A percentile compares a stretch with the other conserved stretches of the same genome.
phyloP scores from a whole-genome alignment of 768 basidiomycete genomes.

The Lactarius akahatsu region DNA sequence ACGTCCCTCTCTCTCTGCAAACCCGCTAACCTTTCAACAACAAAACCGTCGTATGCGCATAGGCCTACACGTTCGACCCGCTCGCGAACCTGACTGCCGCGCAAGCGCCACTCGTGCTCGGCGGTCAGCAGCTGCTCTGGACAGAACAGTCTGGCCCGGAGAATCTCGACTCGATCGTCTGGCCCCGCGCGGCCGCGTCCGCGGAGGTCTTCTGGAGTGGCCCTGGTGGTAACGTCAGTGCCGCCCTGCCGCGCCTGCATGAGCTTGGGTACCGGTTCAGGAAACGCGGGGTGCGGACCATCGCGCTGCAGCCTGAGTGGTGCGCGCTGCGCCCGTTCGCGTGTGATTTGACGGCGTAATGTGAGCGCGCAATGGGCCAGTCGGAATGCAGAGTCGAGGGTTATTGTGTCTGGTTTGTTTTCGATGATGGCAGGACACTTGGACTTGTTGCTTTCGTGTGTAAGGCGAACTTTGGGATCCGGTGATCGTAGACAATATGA shows the following conservation, averaged over 20 bases:
- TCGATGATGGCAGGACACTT: not conserved
- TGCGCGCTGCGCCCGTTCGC: conserved; percentile 39
- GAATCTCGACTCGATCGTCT: conserved; percentile 65
- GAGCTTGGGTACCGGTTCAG: conserved; percentile 40
- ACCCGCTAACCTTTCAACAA: too few species aligned
- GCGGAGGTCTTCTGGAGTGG: conserved; percentile 83
- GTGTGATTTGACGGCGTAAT: conserved; percentile 13
- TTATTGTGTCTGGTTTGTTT: not conserved
- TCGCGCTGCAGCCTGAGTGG: conserved; percentile 43
- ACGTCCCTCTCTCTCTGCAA: not conserved
- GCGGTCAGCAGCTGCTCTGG: conserved; percentile 73
- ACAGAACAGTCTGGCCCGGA: conserved; percentile 68
- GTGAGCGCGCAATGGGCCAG: not conserved
- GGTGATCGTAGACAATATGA: not conserved
- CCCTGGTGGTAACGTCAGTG: conserved; percentile 33
- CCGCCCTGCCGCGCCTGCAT: conserved; percentile 65
- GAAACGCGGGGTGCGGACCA: conserved; percentile 37
- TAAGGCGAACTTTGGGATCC: not conserved
- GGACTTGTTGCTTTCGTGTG: not conserved
- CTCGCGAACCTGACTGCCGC: conserved; percentile 50
- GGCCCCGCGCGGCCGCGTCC: conserved; percentile 70
- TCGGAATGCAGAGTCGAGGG: not conserved
- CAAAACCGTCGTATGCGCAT: too few species aligned
- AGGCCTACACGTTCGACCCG: conserved; percentile 72
- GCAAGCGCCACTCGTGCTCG: conserved; percentile 58